Evolutionary conservation across 495 filamentous ascomycete species (phyloP), one percentile per base, ranked within the genome.

Genomic region (Oidiodendron maius): DNA sequence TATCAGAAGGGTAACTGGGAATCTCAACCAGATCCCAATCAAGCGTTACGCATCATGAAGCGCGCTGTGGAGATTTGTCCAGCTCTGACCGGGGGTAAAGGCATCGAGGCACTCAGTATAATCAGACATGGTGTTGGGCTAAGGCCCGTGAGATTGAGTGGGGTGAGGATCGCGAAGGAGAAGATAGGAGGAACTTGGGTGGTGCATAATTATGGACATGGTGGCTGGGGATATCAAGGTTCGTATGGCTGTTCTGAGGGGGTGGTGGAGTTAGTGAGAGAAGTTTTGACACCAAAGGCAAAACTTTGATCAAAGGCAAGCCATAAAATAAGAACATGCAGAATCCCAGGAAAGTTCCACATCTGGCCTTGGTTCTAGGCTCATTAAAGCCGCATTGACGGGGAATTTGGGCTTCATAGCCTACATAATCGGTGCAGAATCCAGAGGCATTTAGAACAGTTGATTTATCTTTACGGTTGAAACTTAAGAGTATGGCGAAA

Each of bases 191-290:
- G 75, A n/a, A 72, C 78, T 0, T 80, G 76, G 68, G 80, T 95
- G 9, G 89, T 99, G 51, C 93, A 99, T 62, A 91, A 95, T 55
- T 99, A 99, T 62, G 94, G 94, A 9, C 91, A 96, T 70, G 90
- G 87, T 0, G 93, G 93, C 0, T 96, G 89, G 72, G 93, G 83
- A 46, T 89, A 96, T 59, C 93, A 99, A 64, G 78, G 81, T 20
- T 86, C 81, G 15, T 99, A 87, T 64, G 93, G 93, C 1, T 90
- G 87, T 67, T 82, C 90, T 0, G 67, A 81, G 55, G 71, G 75
- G 39, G 84, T 81, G 1, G 76, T 85, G 21, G 74, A 73, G 55
- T 63, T 96, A 61, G 87, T 95, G 15, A 76, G 84, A 34, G 82
- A 86, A 50, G 69, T 68, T 21, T 49, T 83, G 24, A 25, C 23